These are phyloP conservation scores for Phytophthora sp. DNA, from an alignment of 352 stramenopile genomes.

Conservation along the genomic window DNA sequence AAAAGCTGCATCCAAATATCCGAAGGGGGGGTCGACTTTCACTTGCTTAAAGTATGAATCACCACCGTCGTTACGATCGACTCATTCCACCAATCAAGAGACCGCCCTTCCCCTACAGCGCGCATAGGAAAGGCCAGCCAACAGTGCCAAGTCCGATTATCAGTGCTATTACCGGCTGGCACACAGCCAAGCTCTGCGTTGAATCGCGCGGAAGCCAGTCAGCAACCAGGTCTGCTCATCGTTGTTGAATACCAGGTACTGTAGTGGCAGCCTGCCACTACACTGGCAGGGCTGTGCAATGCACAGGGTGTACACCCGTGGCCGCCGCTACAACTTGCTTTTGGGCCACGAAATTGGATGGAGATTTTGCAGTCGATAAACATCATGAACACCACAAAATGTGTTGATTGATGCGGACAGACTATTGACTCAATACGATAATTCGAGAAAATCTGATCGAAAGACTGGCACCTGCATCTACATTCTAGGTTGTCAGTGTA, in stretches of 20 bases:
- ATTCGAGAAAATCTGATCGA: too few species aligned
- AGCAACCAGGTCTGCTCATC: background rate
- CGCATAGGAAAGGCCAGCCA: constrained; percentile 7
- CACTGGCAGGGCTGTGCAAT: too few species aligned
- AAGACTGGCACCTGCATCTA: too few species aligned
- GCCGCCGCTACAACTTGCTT: background rate
- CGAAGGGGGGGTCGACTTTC: constrained; percentile 31
- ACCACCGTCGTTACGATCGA: constrained; percentile 26
- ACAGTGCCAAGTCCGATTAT: too few species aligned
- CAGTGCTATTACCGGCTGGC: too few species aligned
- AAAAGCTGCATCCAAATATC: constrained; percentile 41
- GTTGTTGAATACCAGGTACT: background rate
- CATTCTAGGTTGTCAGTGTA: too few species aligned
- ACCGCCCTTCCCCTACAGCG: background rate
- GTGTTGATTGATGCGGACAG: background rate
- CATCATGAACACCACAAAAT: background rate
- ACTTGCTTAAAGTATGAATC: constrained; percentile 44
- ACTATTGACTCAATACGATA: too few species aligned
- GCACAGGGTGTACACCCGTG: background rate
- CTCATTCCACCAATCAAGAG: constrained; percentile 28
- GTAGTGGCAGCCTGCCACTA: background rate
- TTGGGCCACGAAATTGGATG: background rate
- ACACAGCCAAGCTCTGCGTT: too few species aligned
- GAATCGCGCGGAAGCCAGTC: constrained; percentile 21
- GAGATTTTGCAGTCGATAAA: background rate